These are phyloP conservation scores for Xylaria sp. DNA, from an alignment of 2,329 filamentous ascomycete genomes.

Conservation along the genomic window DNA sequence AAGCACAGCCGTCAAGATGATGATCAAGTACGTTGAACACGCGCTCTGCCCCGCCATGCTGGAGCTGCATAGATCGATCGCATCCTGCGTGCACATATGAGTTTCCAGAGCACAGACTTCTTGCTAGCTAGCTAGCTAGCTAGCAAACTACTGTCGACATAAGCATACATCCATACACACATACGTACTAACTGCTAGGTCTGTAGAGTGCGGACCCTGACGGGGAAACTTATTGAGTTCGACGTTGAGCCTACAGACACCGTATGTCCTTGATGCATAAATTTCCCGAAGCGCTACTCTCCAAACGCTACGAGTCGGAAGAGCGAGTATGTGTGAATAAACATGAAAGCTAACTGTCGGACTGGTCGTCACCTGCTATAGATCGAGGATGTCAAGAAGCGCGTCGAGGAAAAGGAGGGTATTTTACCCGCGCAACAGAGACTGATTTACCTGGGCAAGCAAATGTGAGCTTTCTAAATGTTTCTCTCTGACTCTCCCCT, in stretches of 20 bases:
- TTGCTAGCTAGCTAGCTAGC: neutral
- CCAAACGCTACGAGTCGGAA: neutral
- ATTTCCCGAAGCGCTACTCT: neutral
- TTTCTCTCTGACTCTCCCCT: neutral
- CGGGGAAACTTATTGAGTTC: conserved; percentile 98
- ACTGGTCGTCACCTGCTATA: conserved; percentile 51
- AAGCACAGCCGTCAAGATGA: conserved; percentile 44
- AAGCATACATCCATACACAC: neutral
- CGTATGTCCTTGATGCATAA: conserved; percentile 60
- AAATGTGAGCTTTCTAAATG: conserved; percentile 74
- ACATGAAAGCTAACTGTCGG: conserved; percentile 6
- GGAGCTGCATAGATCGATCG: neutral
- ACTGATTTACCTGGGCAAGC: conserved; percentile 95
- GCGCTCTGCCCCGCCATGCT: conserved; percentile 29
- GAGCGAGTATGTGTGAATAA: neutral
- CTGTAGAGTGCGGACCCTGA: conserved; percentile 92
- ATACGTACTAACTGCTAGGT: conserved; percentile 27
- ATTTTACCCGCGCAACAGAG: conserved; percentile 97
- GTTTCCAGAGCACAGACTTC: neutral
- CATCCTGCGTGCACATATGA: neutral
- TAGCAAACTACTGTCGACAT: neutral
- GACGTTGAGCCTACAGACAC: conserved; percentile 96
- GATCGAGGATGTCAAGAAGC: conserved; percentile 98
- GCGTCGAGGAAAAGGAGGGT: conserved; percentile 98
- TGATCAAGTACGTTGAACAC: conserved; percentile 45